A percentile compares a stretch with the other conserved stretches of the same genome.
These are phyloP conservation scores for Kodamaea nitidulidarum DNA, from an alignment of 805 yeast species.

Conservation along the genomic window DNA sequence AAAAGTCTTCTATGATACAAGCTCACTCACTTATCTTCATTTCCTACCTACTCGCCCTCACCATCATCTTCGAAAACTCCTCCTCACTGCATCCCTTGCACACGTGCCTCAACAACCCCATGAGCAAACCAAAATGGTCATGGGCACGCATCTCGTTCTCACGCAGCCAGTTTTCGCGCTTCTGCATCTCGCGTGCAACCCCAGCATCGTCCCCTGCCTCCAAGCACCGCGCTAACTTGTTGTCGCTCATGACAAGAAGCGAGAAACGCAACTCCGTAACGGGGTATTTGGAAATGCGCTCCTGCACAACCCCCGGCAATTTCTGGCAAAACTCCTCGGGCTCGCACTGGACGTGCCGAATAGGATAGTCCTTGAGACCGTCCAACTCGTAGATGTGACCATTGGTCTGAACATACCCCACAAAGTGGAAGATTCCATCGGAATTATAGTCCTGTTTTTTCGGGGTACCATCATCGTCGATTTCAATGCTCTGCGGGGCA, in stretches of 20 bases:
- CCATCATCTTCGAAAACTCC: slow-evolving; percentile 33
- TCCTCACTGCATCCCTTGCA: slow-evolving; percentile 31
- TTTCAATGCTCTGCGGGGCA: slow-evolving; percentile 52
- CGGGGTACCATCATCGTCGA: slow-evolving; percentile 31
- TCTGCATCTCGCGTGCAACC: slow-evolving; percentile 37
- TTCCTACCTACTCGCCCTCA: slow-evolving; percentile 21
- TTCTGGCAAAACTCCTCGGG: slow-evolving; percentile 39
- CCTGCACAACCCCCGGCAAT: slow-evolving; percentile 42
- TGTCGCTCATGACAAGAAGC: slow-evolving; percentile 49
- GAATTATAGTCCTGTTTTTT: slow-evolving; percentile 28
- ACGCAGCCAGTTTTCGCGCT: slow-evolving; percentile 48
- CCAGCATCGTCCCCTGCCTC: slow-evolving; percentile 39
- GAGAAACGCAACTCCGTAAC: slow-evolving; percentile 53
- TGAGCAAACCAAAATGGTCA: slow-evolving; percentile 50
- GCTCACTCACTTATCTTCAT: slow-evolving; percentile 1
- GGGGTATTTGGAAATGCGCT: slow-evolving; percentile 45
- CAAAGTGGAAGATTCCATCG: slow-evolving; percentile 57
- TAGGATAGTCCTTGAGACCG: slow-evolving; percentile 55
- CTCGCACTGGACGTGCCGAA: slow-evolving; percentile 42
- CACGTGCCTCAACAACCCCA: slow-evolving; percentile 42
- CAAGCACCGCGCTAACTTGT: slow-evolving; percentile 38
- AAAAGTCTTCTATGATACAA: no score
- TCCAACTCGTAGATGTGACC: slow-evolving; percentile 57
- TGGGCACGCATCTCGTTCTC: slow-evolving; percentile 54
- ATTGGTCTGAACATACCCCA: slow-evolving; percentile 47